A percentile compares a stretch with the other conserved stretches of the same genome.
phyloP scores from a whole-genome alignment of 257 asterid species.

The Solanum paucissectum region DNA sequence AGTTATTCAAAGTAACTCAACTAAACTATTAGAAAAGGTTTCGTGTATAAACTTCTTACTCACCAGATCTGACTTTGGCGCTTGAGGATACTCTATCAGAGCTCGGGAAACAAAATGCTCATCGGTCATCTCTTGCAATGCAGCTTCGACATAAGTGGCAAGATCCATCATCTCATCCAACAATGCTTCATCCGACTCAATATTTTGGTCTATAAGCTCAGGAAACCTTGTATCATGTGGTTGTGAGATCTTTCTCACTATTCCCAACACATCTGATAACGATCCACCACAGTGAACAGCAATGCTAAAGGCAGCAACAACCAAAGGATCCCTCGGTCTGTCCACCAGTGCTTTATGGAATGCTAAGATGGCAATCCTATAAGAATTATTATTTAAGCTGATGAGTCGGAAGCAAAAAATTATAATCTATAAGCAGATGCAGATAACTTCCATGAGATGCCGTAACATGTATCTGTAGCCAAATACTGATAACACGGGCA shows the following conservation, averaged over 20 bases:
- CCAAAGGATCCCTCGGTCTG: constrained; percentile 19
- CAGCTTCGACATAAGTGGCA: constrained; percentile 8
- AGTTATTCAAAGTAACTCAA: too few relatives aligned
- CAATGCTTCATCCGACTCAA: constrained; percentile 1
- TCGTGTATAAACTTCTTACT: neutral
- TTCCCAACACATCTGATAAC: constrained; percentile 6
- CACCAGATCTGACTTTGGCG: constrained; percentile 17
- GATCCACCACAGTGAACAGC: constrained; percentile 14
- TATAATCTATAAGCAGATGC: neutral
- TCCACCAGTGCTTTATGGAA: constrained; percentile 24
- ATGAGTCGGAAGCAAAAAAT: neutral
- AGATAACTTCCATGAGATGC: neutral
- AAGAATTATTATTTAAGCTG: neutral
- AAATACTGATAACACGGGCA: neutral
- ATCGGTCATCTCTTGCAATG: constrained; percentile 16
- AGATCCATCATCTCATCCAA: constrained; percentile 15
- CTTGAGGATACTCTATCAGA: constrained; percentile 15
- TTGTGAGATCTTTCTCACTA: constrained; percentile 12
- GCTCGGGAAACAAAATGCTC: constrained; percentile 17
- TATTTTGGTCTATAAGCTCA: neutral
- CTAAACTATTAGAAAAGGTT: too few relatives aligned
- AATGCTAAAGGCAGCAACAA: constrained; percentile 23
- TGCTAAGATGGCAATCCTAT: constrained; percentile 22
- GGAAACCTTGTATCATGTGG: constrained; percentile 10
- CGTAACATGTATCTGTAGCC: neutral